phyloP scores from a whole-genome alignment of 768 basidiomycete species.

The Clitopilus passeckerianus region DNA sequence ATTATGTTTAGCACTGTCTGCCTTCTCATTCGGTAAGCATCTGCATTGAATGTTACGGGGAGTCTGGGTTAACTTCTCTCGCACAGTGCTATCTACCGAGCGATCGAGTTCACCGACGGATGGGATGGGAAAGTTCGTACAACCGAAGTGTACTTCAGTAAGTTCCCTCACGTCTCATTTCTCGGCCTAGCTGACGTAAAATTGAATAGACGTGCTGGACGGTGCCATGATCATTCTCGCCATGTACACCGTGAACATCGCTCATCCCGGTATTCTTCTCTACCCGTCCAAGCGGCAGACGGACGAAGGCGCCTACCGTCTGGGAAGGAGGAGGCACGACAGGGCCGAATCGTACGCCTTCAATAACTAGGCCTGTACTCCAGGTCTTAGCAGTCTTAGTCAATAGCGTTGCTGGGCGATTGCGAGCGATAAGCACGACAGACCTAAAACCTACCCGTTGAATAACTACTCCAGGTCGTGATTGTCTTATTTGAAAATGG shows the following conservation, averaged over 20 bases:
- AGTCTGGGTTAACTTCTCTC: neutral
- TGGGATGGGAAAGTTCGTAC: constrained; percentile 47
- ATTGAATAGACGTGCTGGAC: constrained; percentile 35
- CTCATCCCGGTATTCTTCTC: constrained; percentile 18
- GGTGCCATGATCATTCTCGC: constrained; percentile 28
- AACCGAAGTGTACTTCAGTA: constrained; percentile 42
- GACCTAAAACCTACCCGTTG: too few species aligned
- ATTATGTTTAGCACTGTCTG: constrained; percentile 33
- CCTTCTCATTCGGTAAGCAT: constrained; percentile 44
- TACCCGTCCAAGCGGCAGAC: neutral
- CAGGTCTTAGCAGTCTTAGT: too few species aligned
- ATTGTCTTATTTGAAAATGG: too few species aligned
- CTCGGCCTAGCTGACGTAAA: neutral
- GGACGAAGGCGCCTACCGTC: neutral
- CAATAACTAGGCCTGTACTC: neutral
- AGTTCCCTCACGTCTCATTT: constrained; percentile 1
- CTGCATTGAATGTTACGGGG: too few species aligned
- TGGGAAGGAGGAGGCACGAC: neutral
- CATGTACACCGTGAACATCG: constrained; percentile 21
- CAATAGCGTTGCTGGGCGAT: too few species aligned
- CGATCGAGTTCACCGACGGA: constrained; percentile 44
- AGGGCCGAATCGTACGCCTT: neutral
- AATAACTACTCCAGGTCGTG: too few species aligned
- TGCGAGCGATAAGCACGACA: too few species aligned
- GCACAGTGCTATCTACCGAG: constrained; percentile 44